Evolutionary conservation across 208 protist genomes (phyloP), one percentile per base, ranked within the genome.

Genomic region (Trypanosoma rangeli): DNA sequence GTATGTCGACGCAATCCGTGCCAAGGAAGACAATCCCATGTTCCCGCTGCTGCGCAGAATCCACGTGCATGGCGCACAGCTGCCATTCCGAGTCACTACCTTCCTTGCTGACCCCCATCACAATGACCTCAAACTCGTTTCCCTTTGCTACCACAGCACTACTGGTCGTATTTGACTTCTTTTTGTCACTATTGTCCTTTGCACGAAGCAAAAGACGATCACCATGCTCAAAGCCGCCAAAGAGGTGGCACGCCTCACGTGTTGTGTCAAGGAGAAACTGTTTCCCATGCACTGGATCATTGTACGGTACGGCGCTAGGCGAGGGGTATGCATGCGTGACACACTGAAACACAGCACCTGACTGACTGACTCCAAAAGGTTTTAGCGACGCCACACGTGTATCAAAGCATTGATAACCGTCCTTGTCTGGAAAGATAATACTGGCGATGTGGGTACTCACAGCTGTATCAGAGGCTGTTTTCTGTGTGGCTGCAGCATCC

Each of bases 401-500:
- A 42, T 92, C 80, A 61, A 94, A 95, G 26, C 90, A 73, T 26
- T 85, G 85, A 76, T 89, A 96, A 73, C 86, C 92, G 62, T 79
- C 64, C 50, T 74, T 74, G 57, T 92, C 86, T 9, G 92, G 92
- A 56, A 96, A 94, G 5, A 92, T 64, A 42, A 88, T 65, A 65
- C 62, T 57, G 9, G 10, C 31, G 44, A 5, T 20, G 46, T 24
- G 8, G 49, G 18, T 49, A 49, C 18, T 31, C 20, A 5, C 59
- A 26, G 29, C 52, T 3, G 28, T 26, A 0, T 42, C 31, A 15
- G 44, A 9, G 26, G 24, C 18, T 10, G 5, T 4, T 42, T 52
- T 65, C n/a, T 3, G 52, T 52, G 54, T 63, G 26, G 31, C 26
- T 12, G 10, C 16, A 50, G 12, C n/a, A 16, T 26, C 46, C n/a